Base-by-base conservation (phyloP, 495 filamentous ascomycete species). In the Aspergillus egyptiacus region DNA sequence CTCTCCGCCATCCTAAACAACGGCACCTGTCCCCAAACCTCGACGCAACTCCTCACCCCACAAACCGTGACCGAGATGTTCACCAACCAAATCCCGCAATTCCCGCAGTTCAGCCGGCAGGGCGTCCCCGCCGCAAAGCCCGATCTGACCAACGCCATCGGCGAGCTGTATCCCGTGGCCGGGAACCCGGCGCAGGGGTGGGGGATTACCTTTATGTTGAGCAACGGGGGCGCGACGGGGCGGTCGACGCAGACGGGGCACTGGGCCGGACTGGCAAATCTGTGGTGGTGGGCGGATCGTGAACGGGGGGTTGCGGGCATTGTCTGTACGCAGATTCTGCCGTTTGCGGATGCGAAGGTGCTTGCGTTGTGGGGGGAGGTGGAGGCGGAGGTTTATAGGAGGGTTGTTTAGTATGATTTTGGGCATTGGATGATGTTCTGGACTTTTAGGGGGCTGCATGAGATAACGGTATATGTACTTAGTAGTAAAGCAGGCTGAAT, bases 271-370 rank as follows among this genome's bases (percentile, higher is more conserved):
- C 50, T 85, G 45, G 55, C 77, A 23, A 84, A 85, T 59, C 41
- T 77, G 36, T 83, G 69, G 54, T 84, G 80, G 80, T 84, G 77
- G 78, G 66, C 62, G 22, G 82, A 84, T 64, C 64, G 75, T 5
- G 76, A 77, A 54, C 74, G 68, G 41, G 80, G 80, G 3, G 65
- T 85, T 44, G 81, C 67, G 9, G 80, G 80, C 6, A 74, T 84
- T 14, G 62, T 83, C 15, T 72, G 65, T 24, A 65, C 63, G 25
- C 82, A 85, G 65, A 73, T 84, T 24, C 44, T 84, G 49, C 82
- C 81, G 5, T 82, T 81, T 65, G 71, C 19, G 11, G 57, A 58
- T 37, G 8, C 8, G 6, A n/a, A 18, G 15, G 39, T 45, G 0
- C 6, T 45, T 2, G 18, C 14, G 3, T n/a, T 51, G 6, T 51